Percentiles rank a stretch among this genome's conserved stretches.
phyloP scores from a whole-genome alignment of 2,329 filamentous ascomycete genomes.

The Drechslera avenae region DNA sequence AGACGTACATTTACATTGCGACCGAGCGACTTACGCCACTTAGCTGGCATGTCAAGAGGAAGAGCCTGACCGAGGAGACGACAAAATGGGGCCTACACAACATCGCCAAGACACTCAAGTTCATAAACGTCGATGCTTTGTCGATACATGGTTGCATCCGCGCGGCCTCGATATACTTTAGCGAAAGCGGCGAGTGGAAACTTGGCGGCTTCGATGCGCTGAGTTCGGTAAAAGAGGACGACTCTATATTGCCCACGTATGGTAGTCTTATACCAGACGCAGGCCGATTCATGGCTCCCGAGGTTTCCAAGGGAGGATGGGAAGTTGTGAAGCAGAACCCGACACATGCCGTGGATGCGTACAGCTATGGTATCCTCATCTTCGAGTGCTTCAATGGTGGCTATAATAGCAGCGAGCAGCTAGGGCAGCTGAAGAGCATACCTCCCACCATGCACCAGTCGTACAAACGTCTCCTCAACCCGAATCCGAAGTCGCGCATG shows the following conservation, averaged over 20 bases:
- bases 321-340: constrained; percentile 84
- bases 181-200: constrained; percentile 98
- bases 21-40: constrained; percentile 88
- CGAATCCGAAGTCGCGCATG: constrained; percentile 85
- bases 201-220: constrained; percentile 90
- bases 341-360: constrained; percentile 81
- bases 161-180: constrained; percentile 86
- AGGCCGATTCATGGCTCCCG: constrained; percentile 82
- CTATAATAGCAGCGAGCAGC: constrained; percentile 76
- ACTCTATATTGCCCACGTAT: constrained; percentile 89
- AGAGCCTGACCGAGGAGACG: constrained; percentile 86
- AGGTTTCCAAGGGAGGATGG: constrained; percentile 88
- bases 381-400: constrained; percentile 91
- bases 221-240: constrained; percentile 94
- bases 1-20: constrained; percentile 93
- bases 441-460: constrained; percentile 87
- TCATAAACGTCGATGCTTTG: constrained; percentile 90
- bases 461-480: constrained; percentile 87
- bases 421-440: constrained; percentile 82
- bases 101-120: constrained; percentile 90
- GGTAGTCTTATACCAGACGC: constrained; percentile 87
- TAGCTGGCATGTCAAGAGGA: constrained; percentile 86
- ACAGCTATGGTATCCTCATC: constrained; percentile 81
- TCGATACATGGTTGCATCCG: constrained; percentile 90
- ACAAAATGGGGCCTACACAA: constrained; percentile 94